These are phyloP conservation scores for Monosporascus sp. DNA, from an alignment of 2,329 filamentous ascomycete species.

Conservation along the genomic window DNA sequence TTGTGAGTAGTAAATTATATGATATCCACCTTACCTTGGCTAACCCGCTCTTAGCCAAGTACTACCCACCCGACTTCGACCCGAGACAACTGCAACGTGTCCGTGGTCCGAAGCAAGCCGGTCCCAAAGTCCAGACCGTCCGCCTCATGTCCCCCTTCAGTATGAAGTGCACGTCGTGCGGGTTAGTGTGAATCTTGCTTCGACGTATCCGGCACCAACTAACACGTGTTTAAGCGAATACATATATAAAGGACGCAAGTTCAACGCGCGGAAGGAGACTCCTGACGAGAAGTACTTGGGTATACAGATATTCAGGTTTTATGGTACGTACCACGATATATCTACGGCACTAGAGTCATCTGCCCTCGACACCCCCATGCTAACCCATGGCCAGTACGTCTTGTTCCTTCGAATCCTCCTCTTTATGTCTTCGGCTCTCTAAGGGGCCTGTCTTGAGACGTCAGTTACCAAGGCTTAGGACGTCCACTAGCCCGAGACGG, in stretches of 20 bases:
- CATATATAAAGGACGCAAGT: conserved; percentile 90
- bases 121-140: conserved; percentile 79
- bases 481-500: background rate
- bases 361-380: background rate
- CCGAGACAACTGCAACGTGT: conserved; percentile 71
- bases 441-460: no score
- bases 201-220: conserved; percentile 40
- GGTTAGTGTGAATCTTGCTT: conserved; percentile 11
- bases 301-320: conserved; percentile 84
- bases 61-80: conserved; percentile 80
- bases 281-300: conserved; percentile 82
- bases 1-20: background rate
- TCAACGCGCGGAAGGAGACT: conserved; percentile 92
- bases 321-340: conserved; percentile 25
- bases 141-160: conserved; percentile 84
- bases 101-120: conserved; percentile 64
- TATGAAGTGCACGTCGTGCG: conserved; percentile 41
- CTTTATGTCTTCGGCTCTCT: background rate
- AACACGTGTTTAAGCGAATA: conserved; percentile 51
- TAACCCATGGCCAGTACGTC: conserved; percentile 8
- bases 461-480: no score
- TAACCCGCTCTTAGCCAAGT: conserved; percentile 33
- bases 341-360: background rate
- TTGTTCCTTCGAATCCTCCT: background rate
- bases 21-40: background rate